Base-by-base conservation (phyloP, 306 rosid species). In the Canavalia ensiformis region DNA sequence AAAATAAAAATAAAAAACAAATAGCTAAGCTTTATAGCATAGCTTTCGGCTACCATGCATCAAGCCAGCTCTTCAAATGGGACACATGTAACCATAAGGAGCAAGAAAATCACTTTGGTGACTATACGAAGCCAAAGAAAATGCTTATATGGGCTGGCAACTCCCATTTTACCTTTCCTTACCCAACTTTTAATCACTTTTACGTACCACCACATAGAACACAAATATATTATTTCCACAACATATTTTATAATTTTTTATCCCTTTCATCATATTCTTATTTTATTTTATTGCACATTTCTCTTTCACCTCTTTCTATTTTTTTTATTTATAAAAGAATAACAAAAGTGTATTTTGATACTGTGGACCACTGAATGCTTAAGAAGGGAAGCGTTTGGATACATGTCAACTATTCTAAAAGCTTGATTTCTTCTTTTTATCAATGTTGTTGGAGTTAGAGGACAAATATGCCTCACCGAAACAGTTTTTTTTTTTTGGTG, bases 71-170 rank as follows among this genome's bases (percentile, higher is more conserved):
- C 73, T 37, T 70, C 37, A 46, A 62, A 69, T 34, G 2, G 33
- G 41, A 30, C 47, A 71, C 10, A 62, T 76, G 65, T 63, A 9
- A 55, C 72, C 71, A 68, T 39, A 47, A 66, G 6, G 37, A 72
- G 65, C 30, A 55, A 45, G 51, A 5, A 69, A 35, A 7, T 63
- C 18, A 10, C 30, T 50, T 80, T 68, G 74, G 58, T 31, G 49
- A 74, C 31, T 41, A 39, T 9, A 49, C 30, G 65, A 67, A 18
- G 82, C 82, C 75, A 63, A 71, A 62, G 30, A 64, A 81, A 46
- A 85, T 76, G 80, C 72, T 70, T 70, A 30, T 55, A 46, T 63
- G 54, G 72, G 59, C 44, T 81, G 88, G 77, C 88, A 18, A 18
- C 25, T 18, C 25, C 25, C 25, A 56, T 79, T 55, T 34, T 47